A percentile compares a stretch with the other conserved stretches of the same genome.
These are phyloP conservation scores for Achaetomium macrosporum DNA, from an alignment of 2,329 filamentous ascomycete genomes.

Conservation along the genomic window DNA sequence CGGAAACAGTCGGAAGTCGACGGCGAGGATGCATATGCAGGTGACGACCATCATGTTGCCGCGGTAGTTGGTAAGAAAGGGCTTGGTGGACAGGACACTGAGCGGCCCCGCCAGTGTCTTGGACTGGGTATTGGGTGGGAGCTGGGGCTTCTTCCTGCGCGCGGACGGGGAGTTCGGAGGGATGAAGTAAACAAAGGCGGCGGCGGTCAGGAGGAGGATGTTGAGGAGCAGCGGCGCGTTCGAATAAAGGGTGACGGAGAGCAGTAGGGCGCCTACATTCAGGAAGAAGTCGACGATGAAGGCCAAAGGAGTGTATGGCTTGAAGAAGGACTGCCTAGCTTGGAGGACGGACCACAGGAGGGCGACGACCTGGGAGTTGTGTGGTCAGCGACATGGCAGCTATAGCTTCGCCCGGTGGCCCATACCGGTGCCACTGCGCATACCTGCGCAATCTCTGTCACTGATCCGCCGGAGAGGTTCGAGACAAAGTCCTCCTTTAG, in stretches of 20 bases:
- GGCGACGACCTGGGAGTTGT: constrained; percentile 59
- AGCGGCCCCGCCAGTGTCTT: constrained; percentile 30
- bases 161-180: constrained; percentile 38
- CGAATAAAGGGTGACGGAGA: constrained; percentile 82
- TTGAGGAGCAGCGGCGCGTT: constrained; percentile 67
- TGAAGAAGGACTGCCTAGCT: constrained; percentile 77
- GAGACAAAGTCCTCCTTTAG: constrained; percentile 95
- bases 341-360: constrained; percentile 88
- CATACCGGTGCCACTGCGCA: constrained; percentile 79
- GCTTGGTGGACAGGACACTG: constrained; percentile 68
- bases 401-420: constrained; percentile 3
- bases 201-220: constrained; percentile 66
- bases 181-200: constrained; percentile 54
- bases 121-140: constrained; percentile 39
- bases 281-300: constrained; percentile 79
- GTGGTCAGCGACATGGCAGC: constrained; percentile 12
- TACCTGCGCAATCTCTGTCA: constrained; percentile 81
- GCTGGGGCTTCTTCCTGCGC: constrained; percentile 44
- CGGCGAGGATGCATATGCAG: constrained; percentile 87
- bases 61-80: constrained; percentile 88
- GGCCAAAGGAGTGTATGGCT: constrained; percentile 61
- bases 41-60: constrained; percentile 89
- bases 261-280: constrained; percentile 74
- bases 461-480: constrained; percentile 74
- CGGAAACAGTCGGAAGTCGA: constrained; percentile 91